phyloP scores from a whole-genome alignment of 305 asterid species.

The Fraxinus xanthoxyloides region DNA sequence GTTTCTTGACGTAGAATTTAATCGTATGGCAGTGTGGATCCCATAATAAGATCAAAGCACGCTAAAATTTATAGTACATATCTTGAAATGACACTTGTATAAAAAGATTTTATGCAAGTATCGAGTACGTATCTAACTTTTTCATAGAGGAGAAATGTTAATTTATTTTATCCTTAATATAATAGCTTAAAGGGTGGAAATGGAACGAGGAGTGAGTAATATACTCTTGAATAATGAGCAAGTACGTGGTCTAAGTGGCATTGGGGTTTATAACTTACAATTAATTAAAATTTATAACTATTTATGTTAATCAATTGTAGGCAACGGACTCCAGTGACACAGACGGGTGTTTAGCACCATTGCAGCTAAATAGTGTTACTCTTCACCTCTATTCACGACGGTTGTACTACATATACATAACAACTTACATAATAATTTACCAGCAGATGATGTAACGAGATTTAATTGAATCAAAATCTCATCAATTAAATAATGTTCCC shows the following conservation, averaged over 20 bases:
- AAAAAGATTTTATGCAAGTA: not conserved
- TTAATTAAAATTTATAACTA: too few relatives aligned
- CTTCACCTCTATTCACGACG: not conserved
- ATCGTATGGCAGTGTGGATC: not conserved
- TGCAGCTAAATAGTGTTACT: not conserved
- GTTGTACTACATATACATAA: not conserved
- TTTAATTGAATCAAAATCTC: not conserved
- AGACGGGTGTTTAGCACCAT: not conserved
- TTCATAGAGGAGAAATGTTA: too few relatives aligned
- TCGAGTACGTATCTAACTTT: not conserved
- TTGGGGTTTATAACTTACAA: not conserved
- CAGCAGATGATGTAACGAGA: not conserved
- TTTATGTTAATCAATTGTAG: not conserved
- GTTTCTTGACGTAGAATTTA: not conserved
- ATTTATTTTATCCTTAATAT: not conserved
- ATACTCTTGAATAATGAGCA: too few relatives aligned
- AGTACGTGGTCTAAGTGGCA: not conserved
- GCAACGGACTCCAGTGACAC: not conserved
- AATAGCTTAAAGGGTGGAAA: not conserved
- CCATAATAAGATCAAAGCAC: not conserved
- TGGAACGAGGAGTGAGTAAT: not conserved
- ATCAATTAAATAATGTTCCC: not conserved
- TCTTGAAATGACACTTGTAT: not conserved
- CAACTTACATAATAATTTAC: too few relatives aligned
- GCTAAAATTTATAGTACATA: not conserved